phyloP scores from a whole-genome alignment of 2,329 filamentous ascomycete genomes.

The Nigrospora osmanthi region DNA sequence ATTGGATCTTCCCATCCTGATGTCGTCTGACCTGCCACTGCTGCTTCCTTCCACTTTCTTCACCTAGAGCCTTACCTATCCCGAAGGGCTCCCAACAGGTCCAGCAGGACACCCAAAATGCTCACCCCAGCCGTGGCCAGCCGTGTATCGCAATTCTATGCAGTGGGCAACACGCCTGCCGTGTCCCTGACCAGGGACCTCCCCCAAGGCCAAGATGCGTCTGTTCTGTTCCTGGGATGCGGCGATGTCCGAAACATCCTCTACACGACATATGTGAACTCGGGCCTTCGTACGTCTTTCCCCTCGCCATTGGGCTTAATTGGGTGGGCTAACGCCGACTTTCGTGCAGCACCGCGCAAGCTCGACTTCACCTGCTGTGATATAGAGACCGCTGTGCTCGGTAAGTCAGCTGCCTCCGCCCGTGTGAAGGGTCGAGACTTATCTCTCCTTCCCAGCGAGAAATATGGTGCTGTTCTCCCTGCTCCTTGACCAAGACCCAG shows the following conservation, averaged over 20 bases:
- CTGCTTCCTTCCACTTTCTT: no score
- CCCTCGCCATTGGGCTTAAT: background rate
- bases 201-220: constrained; percentile 39
- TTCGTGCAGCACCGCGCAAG: constrained; percentile 23
- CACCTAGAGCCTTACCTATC: no score
- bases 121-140: background rate
- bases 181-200: constrained; percentile 37
- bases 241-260: constrained; percentile 50
- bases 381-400: constrained; percentile 37
- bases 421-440: background rate
- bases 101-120: background rate
- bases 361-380: constrained; percentile 53
- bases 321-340: constrained; percentile 10
- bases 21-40: no score
- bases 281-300: constrained; percentile 23
- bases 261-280: constrained; percentile 40
- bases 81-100: no score
- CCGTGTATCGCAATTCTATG: constrained; percentile 2
- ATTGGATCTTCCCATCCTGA: no score
- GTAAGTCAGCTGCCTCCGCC: constrained; percentile 21
- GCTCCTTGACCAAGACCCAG: constrained; percentile 31
- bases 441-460: constrained; percentile 31
- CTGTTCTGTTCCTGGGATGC: constrained; percentile 46
- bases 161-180: constrained; percentile 46
- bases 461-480: constrained; percentile 46